Conservation (phyloP, 305 asterid species). For the Rubia tinctorum region DNA sequence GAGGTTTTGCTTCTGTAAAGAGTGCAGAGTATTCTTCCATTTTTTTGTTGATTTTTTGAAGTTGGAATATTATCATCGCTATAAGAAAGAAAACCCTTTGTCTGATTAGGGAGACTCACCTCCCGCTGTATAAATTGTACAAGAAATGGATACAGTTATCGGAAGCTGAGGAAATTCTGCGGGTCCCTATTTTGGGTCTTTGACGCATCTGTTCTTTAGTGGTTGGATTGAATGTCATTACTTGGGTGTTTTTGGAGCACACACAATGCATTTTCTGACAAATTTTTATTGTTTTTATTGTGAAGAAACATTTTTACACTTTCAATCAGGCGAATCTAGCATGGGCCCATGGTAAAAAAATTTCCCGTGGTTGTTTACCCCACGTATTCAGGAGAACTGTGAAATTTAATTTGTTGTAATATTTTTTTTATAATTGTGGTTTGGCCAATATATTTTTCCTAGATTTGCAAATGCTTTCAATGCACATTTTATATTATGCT, state of each 20-base stretch:
- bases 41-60: too few relatives aligned
- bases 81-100: neutral
- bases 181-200: neutral
- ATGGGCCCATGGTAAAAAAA: too few relatives aligned
- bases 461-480: neutral
- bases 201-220: neutral
- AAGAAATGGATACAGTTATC: neutral
- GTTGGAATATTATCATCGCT: neutral
- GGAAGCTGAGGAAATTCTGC: neutral
- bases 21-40: neutral
- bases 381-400: too few relatives aligned
- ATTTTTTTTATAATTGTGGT: too few relatives aligned
- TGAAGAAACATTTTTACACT: neutral
- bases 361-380: too few relatives aligned
- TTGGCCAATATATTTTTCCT: too few relatives aligned
- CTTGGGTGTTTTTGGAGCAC: neutral
- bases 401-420: too few relatives aligned
- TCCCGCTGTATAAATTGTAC: neutral
- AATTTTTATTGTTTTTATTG: neutral
- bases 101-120: too few relatives aligned
- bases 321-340: too few relatives aligned
- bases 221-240: neutral
- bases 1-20: neutral
- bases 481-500: too few relatives aligned
- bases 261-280: neutral